Base-by-base conservation (phyloP, 2,329 filamentous ascomycete species). In the Tetracladium maxilliforme region DNA sequence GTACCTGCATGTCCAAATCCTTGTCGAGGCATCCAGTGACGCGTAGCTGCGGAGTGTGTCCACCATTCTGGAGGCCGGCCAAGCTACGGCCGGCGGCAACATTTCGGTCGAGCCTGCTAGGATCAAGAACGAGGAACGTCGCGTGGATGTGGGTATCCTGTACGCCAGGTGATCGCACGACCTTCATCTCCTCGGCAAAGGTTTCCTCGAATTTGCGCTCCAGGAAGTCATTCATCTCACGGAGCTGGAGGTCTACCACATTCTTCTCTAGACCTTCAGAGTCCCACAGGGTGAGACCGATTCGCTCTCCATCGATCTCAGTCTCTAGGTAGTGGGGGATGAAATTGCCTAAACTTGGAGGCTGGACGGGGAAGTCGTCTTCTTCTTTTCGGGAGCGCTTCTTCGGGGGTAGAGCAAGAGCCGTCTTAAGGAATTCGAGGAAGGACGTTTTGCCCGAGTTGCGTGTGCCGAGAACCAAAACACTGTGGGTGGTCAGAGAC, bases 191-290 rank as follows among this genome's bases (percentile, higher is more conserved):
- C 54, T 98, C 90, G 24, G 72, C 72, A 47, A 98, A 92, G 0
- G 90, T 95, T 44, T 98, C 90, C 49, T 98, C 87, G 40, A 98
- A 98, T 51, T 95, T 95, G 59, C 79, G 87, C 59, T 98, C 90
- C 31, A 98, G 61, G 55, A 98, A 98, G 7, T 77, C 67, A 17
- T 79, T 76, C 61, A 95, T 86, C 47, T 92, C 83, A 32, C 86
- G 73, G 36, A 98, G 61, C 52, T 98, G 90, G 36, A 95, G 68
- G 48, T 95, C 90, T 25, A 94, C 84, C 18, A 95, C 70, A 41
- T 82, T 90, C 64, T 87, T 92, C 53, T 98, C 87, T 28, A 98
- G 56, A 2, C 90, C 90, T 42, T 90, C 77, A 1, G 90, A 95
- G 48, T 98, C 90, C 90, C 90, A 98, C 16, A 98, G 56, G 1